These are phyloP conservation scores for Pyrenophora seminiperda DNA, from an alignment of 2,329 filamentous ascomycete species.

Conservation along the genomic window DNA sequence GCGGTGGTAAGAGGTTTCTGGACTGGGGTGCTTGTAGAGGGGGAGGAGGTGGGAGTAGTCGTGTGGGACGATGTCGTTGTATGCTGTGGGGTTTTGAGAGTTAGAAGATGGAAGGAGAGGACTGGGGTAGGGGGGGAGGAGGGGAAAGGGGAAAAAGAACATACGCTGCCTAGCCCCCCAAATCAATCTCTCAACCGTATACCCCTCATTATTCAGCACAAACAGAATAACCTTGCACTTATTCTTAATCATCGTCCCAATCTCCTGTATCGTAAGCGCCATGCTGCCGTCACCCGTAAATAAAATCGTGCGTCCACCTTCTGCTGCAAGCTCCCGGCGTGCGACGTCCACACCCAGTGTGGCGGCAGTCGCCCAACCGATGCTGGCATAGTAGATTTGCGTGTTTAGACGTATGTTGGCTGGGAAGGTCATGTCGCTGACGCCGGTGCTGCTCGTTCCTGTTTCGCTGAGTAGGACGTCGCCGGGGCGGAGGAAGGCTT, in stretches of 20 bases:
- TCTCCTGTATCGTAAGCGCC: constrained; percentile 69
- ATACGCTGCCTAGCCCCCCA: constrained; percentile 50
- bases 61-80: constrained; percentile 50
- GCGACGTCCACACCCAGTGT: constrained; percentile 55
- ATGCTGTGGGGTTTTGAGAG: too few species aligned
- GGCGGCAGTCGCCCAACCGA: constrained; percentile 52
- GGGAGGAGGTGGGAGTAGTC: constrained; percentile 49
- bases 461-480: constrained; percentile 52
- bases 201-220: constrained; percentile 55
- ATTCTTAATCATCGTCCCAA: constrained; percentile 64
- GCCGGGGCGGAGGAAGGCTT: constrained; percentile 42
- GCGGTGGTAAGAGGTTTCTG: constrained; percentile 43
- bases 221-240: constrained; percentile 47
- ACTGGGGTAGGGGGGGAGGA: background rate
- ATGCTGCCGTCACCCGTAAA: constrained; percentile 69
- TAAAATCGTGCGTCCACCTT: constrained; percentile 52
- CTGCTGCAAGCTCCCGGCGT: constrained; percentile 51
- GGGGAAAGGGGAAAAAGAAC: constrained; percentile 2
- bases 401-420: constrained; percentile 39
- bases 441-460: constrained; percentile 49
- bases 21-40: constrained; percentile 46
- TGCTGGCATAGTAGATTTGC: constrained; percentile 53
- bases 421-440: constrained; percentile 44
- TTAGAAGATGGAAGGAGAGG: background rate
- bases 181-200: constrained; percentile 55